Evolutionary conservation across 257 asterid genomes (phyloP).

Genomic region (Nicotiana tomentosiformis): DNA sequence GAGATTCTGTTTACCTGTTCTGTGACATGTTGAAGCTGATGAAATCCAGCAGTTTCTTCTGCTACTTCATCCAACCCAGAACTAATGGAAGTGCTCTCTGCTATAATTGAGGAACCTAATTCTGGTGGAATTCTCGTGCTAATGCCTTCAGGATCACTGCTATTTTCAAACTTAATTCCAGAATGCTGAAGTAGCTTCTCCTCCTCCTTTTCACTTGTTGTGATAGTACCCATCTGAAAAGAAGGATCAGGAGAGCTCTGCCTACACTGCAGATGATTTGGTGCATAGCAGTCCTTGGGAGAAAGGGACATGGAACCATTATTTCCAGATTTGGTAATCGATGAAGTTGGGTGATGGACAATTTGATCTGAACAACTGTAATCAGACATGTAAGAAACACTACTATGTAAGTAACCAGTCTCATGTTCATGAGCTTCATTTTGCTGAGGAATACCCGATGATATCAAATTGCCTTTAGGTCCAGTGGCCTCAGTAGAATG

Average conservation of each 20-base stretch:
- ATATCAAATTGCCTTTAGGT: slow-evolving; percentile 24
- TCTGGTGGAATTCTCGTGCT: slow-evolving; percentile 29
- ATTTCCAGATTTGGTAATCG: slow-evolving; percentile 43
- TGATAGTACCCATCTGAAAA: slow-evolving; percentile 24
- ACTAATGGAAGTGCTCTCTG: slow-evolving; percentile 32
- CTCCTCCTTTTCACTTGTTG: slow-evolving; percentile 23
- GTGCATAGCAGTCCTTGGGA: slow-evolving; percentile 36
- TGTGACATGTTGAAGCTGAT: slow-evolving; percentile 60
- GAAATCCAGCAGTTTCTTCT: slow-evolving; percentile 49
- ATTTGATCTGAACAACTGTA: slow-evolving; percentile 33
- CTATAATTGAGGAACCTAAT: slow-evolving; percentile 42
- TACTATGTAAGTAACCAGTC: slow-evolving; percentile 33
- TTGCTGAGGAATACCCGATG: slow-evolving; percentile 28
- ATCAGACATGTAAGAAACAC: slow-evolving; percentile 31
- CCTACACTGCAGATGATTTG: slow-evolving; percentile 30
- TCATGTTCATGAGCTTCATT: slow-evolving; percentile 28
- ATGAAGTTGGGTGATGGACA: slow-evolving; percentile 25
- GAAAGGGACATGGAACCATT: slow-evolving; percentile 33
- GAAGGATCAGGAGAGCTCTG: slow-evolving; percentile 25
- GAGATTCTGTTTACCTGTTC: slow-evolving; percentile 46
- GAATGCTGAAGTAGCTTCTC: slow-evolving; percentile 25
- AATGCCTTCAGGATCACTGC: slow-evolving; percentile 29
- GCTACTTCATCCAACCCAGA: slow-evolving; percentile 37
- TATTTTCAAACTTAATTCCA: slow-evolving; percentile 30
- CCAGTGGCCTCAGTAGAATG: slow-evolving; percentile 26